Percentiles rank a stretch among this genome's conserved stretches.
These are phyloP conservation scores for Phytophthora quininea DNA, from an alignment of 352 stramenopile species.

Conservation along the genomic window DNA sequence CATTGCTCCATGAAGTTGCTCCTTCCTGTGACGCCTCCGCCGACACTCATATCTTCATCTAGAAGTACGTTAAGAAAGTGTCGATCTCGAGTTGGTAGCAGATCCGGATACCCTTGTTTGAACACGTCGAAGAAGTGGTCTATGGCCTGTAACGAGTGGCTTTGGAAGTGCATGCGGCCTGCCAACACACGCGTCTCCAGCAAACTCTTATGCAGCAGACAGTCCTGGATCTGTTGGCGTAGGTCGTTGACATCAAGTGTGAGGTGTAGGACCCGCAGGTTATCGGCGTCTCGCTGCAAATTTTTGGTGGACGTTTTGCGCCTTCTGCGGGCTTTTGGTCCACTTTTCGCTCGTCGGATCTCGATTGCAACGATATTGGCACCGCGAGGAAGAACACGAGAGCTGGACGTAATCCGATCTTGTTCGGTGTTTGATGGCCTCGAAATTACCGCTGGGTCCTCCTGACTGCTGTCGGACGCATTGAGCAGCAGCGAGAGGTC, in stretches of 20 bases:
- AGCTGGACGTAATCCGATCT: no score
- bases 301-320: no score
- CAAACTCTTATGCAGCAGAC: conserved; percentile 25
- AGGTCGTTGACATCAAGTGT: conserved; percentile 33
- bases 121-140: conserved; percentile 49
- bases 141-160: conserved; percentile 24
- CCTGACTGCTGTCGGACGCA: no score
- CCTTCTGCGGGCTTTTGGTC: no score
- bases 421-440: no score
- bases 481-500: no score
- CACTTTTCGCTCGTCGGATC: no score
- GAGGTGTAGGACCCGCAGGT: conserved; percentile 25
- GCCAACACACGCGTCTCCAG: conserved; percentile 29
- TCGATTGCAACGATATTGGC: no score
- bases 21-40: conserved; percentile 16
- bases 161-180: conserved; percentile 35
- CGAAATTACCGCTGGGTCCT: no score
- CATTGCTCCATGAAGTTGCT: conserved; percentile 49
- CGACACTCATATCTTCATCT: conserved; percentile 26
- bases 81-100: conserved; percentile 6
- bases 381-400: no score
- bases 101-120: conserved; percentile 19
- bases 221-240: conserved; percentile 34
- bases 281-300: conserved; percentile 13
- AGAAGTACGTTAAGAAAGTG: conserved; percentile 30